Base-by-base conservation (phyloP, 345 rosid species). In the Eucalyptus globulus region DNA sequence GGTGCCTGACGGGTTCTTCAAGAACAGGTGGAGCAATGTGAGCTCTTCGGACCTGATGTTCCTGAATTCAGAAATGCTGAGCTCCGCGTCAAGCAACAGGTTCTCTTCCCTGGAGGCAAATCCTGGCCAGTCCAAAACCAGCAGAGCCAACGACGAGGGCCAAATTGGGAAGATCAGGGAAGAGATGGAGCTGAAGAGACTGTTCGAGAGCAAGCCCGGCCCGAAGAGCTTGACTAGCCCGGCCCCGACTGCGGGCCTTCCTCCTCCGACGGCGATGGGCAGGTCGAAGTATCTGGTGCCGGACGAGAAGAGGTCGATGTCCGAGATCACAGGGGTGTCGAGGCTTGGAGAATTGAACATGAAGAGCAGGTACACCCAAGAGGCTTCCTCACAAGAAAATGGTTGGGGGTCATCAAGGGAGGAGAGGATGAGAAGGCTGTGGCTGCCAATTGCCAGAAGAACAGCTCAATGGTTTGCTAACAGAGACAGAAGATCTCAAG, bases 1-100 rank as follows among this genome's bases (percentile, higher is more conserved):
- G 37, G 89, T 94, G 34, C 94, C 99, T 3, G 97, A 97, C 89
- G 91, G 94, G 62, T 93, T 93, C 45, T 91, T 95, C 80, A 94
- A 95, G 93, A 95, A 93, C 67, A 87, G 99, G 44, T 97, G 99
- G 99, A 97, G 98, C 91, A 94, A 91, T 65, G 99, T 95, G 43
- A 95, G 96, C 88, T 95, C 96, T 5, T 96, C 99, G 6, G 99
- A 96, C 88, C 87, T 96, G 54, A 93, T 97, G 96, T 92, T 92
- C 90, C 88, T 97, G 93, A 96, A 94, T 21, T 95, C 97, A 0
- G 97, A 96, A 87, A 92, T 96, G 96, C 92, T 96, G 50, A 90
- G 92, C 60, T 92, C 92, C 13, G 86, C 88, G 58, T 94, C 98
- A 12, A 94, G 96, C 90, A 91, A 92, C 86, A 93, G 96, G 87